These are phyloP conservation scores for Cylindrotheca closterium DNA, from an alignment of 108 stramenopile genomes.

Conservation along the genomic window DNA sequence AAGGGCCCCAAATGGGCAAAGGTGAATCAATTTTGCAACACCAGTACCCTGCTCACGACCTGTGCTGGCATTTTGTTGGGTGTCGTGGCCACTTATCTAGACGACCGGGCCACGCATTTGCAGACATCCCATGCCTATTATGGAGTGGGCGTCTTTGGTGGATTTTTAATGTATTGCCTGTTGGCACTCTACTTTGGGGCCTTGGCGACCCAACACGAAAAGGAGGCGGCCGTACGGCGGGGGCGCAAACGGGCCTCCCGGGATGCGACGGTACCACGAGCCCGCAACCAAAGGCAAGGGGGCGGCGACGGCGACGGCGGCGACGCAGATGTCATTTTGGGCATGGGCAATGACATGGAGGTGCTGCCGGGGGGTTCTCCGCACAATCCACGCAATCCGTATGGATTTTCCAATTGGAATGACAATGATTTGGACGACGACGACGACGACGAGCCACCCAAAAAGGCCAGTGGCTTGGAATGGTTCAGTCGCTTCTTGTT, in stretches of 20 bases:
- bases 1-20: not conserved
- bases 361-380: not conserved
- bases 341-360: not conserved
- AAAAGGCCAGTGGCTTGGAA: not conserved
- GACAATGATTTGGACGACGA: not conserved
- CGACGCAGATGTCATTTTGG: constrained; percentile 2
- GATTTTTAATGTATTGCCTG: not conserved
- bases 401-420: not conserved
- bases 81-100: not conserved
- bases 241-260: no score
- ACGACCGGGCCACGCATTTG: not conserved
- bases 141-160: not conserved
- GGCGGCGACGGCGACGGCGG: no score
- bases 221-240: not conserved
- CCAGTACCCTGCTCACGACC: not conserved
- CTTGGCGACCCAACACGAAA: not conserved
- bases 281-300: not conserved
- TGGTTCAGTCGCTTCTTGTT: not conserved
- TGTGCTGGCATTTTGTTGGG: not conserved
- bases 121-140: not conserved
- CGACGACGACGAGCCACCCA: not conserved
- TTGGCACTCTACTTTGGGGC: not conserved
- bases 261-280: not conserved
- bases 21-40: not conserved
- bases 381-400: not conserved